phyloP scores from a whole-genome alignment of 129 eudicot genomes.

The Oenanthe sinensis region DNA sequence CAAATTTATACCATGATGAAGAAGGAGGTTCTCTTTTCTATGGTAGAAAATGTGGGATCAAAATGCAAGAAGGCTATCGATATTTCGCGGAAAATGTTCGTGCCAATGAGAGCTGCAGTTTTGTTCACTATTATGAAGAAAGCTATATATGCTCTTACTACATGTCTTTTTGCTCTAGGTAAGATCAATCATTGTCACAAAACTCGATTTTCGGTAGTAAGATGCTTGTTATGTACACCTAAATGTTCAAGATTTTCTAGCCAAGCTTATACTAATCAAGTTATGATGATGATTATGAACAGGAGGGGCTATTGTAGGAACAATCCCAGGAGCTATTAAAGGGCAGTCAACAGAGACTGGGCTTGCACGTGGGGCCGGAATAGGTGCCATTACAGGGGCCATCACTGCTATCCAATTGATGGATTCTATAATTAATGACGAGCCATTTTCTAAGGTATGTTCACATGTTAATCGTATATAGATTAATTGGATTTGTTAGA shows the following conservation, averaged over 20 bases:
- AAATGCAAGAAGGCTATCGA: conserved; percentile 5
- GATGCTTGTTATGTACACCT: not conserved
- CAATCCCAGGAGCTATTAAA: conserved; percentile 58
- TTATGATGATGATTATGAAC: not conserved
- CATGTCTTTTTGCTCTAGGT: conserved; percentile 58
- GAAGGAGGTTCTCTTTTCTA: not conserved
- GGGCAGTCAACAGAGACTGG: conserved; percentile 85
- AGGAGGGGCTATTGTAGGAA: conserved; percentile 78
- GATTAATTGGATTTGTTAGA: not conserved
- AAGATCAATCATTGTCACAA: not conserved
- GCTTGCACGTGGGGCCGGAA: conserved; percentile 51
- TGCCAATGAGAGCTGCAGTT: conserved; percentile 11
- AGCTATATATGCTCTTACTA: conserved; percentile 22
- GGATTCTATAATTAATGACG: conserved; percentile 58
- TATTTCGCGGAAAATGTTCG: conserved; percentile 5
- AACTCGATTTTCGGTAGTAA: not conserved
- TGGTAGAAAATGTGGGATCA: not conserved
- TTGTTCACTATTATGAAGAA: conserved; percentile 22
- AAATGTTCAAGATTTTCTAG: not conserved
- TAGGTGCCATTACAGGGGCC: conserved; percentile 72
- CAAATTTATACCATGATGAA: not conserved
- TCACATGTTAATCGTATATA: not conserved
- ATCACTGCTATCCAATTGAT: conserved; percentile 60
- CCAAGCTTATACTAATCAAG: not conserved
- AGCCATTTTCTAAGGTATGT: conserved; percentile 66